Conservation (phyloP, 2,329 filamentous ascomycete genomes). For the Grosmannia clavigera region DNA sequence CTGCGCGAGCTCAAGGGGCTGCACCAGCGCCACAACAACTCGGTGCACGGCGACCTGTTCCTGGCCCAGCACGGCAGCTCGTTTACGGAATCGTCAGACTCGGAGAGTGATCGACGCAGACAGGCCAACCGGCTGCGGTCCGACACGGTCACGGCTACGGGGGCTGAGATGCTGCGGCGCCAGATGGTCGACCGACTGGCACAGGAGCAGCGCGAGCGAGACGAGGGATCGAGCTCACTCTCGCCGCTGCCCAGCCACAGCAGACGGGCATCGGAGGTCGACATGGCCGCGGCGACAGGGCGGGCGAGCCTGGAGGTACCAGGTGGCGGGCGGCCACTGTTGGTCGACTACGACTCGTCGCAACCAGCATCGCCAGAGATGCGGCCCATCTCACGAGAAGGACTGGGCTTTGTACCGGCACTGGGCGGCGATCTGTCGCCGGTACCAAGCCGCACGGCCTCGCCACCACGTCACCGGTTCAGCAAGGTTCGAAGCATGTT, state of each 20-base stretch:
- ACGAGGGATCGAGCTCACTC: conserved; percentile 8
- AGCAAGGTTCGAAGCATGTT: conserved; percentile 43
- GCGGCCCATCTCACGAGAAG: conserved; percentile 29
- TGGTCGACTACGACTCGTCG: conserved; percentile 32
- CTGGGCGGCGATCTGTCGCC: conserved; percentile 53
- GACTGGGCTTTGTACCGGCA: conserved; percentile 37
- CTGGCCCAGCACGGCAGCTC: conserved; percentile 35
- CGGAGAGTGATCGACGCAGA: conserved; percentile 35
- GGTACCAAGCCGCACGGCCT: conserved; percentile 47
- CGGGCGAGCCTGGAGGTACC: conserved; percentile 39
- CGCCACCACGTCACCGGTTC: conserved; percentile 49
- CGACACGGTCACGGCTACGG: conserved; percentile 35
- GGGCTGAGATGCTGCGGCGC: conserved; percentile 43
- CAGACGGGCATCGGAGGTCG: not conserved
- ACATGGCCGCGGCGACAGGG: conserved; percentile 11
- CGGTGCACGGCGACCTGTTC: conserved; percentile 24
- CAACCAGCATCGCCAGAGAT: conserved; percentile 39
- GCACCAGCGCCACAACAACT: conserved; percentile 40
- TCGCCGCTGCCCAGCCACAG: not conserved
- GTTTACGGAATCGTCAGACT: conserved; percentile 49
- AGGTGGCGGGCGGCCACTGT: conserved; percentile 21
- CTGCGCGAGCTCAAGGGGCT: conserved; percentile 44
- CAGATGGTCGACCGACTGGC: conserved; percentile 51
- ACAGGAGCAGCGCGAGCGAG: conserved; percentile 34
- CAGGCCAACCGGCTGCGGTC: conserved; percentile 10